Base-by-base conservation (phyloP, 306 rosid species). In the Crotalaria pallida region DNA sequence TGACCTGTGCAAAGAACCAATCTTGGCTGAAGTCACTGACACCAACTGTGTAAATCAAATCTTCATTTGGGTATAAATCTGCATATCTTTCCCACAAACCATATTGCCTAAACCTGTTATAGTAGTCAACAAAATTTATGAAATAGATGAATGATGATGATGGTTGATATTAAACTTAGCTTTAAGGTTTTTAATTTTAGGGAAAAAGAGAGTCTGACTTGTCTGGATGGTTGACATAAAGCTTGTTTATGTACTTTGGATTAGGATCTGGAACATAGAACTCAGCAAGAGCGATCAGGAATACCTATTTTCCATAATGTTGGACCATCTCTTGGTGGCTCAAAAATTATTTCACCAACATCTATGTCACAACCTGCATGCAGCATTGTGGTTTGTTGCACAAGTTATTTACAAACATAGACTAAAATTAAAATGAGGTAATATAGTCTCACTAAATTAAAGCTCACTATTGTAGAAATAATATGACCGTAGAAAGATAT, bases 21-120 rank as follows among this genome's bases (percentile, higher is more conserved):
- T 92, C 98, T 73, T 82, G 83, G 1, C 7, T 13, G 26, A 83
- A 88, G 65, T 92, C 87, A 76, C 85, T 86, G 0, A 61, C 64
- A 31, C 89, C 98, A 13, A 92, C 73, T 0, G 74, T 83, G 74
- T 82, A 92, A 15, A 82, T 62, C 64, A 89, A 77, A 73, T 92
- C 98, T 27, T 51, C 80, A 1, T 79, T 36, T 15, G 96, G 96
- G 56, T 86, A 89, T 65, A 92, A 61, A 0, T 92, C 96, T 45
- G 92, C 77, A 70, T 88, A 90, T 77, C 93, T 88, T 77, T 90
- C 96, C 98, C 98, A 92, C 64, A 92, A 78, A 13, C 96, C 98
- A 58, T 82, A 88, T 29, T 92, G 96, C 58, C 96, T 88, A 61
- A 74, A 92, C 86, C 96, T 89, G 83, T 3, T 26, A n/a, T n/a